phyloP scores from a whole-genome alignment of 345 rosid genomes.

The Excoecaria cochinchinensis region DNA sequence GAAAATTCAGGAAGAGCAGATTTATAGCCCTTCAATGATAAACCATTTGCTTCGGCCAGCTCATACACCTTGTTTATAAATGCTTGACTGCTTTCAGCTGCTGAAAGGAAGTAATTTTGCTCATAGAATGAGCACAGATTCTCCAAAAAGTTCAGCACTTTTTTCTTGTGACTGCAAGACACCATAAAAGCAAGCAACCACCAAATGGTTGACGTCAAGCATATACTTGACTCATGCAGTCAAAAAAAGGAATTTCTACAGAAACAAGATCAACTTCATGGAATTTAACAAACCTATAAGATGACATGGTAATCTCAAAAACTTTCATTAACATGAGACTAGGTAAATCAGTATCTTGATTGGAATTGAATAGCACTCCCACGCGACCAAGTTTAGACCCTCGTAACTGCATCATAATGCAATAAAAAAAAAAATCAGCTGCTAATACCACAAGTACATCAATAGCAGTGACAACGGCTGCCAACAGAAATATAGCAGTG shows the following conservation, averaged over 20 bases:
- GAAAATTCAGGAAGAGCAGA: constrained; percentile 51
- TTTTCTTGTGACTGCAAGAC: constrained; percentile 71
- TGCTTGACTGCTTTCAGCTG: constrained; percentile 45
- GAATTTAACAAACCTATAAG: constrained; percentile 63
- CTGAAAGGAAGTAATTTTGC: constrained; percentile 44
- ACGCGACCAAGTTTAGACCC: constrained; percentile 82
- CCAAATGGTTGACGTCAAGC: constrained; percentile 12
- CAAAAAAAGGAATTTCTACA: neutral
- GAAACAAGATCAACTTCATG: constrained; percentile 3
- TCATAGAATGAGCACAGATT: constrained; percentile 72
- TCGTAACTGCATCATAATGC: constrained; percentile 50
- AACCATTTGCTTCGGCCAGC: constrained; percentile 72
- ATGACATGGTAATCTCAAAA: constrained; percentile 62
- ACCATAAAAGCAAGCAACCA: constrained; percentile 26
- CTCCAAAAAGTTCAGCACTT: constrained; percentile 69
- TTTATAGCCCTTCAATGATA: constrained; percentile 58
- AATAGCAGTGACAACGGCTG: constrained; percentile 8
- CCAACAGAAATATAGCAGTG: neutral
- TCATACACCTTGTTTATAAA: constrained; percentile 68
- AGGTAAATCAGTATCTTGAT: constrained; percentile 46
- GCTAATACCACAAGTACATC: constrained; percentile 27
- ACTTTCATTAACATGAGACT: constrained; percentile 65
- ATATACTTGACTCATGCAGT: neutral
- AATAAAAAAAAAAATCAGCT: neutral
- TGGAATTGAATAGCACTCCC: constrained; percentile 71